These are phyloP conservation scores for Stentor coeruleus DNA, from an alignment of 73 alveolate genomes.

Conservation along the genomic window DNA sequence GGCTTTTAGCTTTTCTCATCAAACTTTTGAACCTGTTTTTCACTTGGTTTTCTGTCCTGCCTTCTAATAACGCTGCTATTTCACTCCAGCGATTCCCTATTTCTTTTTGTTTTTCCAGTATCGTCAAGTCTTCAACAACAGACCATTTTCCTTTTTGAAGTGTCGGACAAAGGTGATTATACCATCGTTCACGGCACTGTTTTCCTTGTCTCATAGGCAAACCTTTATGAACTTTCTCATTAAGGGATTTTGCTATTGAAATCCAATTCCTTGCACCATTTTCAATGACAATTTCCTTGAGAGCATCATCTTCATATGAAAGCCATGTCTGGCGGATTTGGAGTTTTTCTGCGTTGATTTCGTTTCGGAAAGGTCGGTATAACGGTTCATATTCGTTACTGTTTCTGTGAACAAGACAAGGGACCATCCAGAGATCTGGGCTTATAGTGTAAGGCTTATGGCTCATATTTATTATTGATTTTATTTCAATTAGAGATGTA, in stretches of 20 bases:
- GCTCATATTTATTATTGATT: no score
- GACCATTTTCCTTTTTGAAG: background rate
- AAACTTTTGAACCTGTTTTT: conserved; percentile 11
- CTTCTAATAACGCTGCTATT: conserved; percentile 2
- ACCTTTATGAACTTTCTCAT: background rate
- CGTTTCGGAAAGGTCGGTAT: background rate
- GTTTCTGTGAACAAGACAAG: background rate
- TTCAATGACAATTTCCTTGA: background rate
- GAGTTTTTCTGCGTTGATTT: background rate
- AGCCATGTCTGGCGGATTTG: background rate
- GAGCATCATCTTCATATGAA: background rate
- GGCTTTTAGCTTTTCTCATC: background rate
- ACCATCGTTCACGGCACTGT: background rate
- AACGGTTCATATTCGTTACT: background rate
- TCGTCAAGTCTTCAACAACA: background rate
- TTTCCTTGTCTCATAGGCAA: background rate
- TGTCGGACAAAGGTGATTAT: background rate
- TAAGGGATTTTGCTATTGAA: background rate
- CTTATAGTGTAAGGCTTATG: background rate
- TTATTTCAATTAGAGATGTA: no score
- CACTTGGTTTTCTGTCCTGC: conserved; percentile 28
- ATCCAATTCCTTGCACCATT: background rate
- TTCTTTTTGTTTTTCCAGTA: background rate
- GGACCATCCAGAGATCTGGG: background rate
- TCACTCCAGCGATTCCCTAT: conserved; percentile 8